Percentiles rank a stretch among this genome's conserved stretches.
Conservation (phyloP, 164 flowering plant species). For the Vitis cinerea region DNA sequence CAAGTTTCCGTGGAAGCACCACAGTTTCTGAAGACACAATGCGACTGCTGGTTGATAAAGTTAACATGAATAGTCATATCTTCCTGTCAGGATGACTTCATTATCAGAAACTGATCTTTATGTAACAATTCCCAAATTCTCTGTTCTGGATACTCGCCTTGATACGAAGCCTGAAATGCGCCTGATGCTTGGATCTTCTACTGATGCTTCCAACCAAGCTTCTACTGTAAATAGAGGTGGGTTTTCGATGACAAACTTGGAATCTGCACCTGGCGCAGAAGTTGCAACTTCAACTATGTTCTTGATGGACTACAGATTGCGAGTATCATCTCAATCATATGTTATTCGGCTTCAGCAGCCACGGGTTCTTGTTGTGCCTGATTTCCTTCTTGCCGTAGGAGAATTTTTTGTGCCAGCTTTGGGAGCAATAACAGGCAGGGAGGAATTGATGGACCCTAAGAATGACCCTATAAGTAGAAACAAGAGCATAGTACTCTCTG, state of each 20-base stretch:
- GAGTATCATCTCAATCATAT: conserved; percentile 71
- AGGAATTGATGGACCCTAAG: conserved; percentile 78
- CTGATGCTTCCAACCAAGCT: conserved; percentile 63
- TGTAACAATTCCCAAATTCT: conserved; percentile 83
- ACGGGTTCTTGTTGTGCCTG: conserved; percentile 89
- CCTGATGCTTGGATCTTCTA: conserved; percentile 91
- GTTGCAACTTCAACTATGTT: conserved; percentile 80
- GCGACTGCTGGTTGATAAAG: conserved; percentile 81
- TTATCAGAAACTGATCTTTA: conserved; percentile 86
- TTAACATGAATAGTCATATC: conserved; percentile 78
- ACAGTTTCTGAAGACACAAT: conserved; percentile 72
- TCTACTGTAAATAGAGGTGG: conserved; percentile 35
- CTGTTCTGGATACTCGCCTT: conserved; percentile 80
- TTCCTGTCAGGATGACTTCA: conserved; percentile 88
- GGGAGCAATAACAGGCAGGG: conserved; percentile 88
- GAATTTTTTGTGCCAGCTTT: conserved; percentile 96
- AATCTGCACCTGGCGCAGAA: conserved; percentile 36
- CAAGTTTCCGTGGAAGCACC: conserved; percentile 68
- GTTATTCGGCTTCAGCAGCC: conserved; percentile 93
- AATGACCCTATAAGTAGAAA: conserved; percentile 79
- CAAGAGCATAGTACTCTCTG: conserved; percentile 60
- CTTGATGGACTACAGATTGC: conserved; percentile 79
- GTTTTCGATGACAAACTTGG: conserved; percentile 25
- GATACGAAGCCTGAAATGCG: conserved; percentile 93
- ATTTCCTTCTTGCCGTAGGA: conserved; percentile 88